Evolutionary conservation across 108 stramenopile genomes (phyloP).

Genomic region (Halocafeteria seosinensis): DNA sequence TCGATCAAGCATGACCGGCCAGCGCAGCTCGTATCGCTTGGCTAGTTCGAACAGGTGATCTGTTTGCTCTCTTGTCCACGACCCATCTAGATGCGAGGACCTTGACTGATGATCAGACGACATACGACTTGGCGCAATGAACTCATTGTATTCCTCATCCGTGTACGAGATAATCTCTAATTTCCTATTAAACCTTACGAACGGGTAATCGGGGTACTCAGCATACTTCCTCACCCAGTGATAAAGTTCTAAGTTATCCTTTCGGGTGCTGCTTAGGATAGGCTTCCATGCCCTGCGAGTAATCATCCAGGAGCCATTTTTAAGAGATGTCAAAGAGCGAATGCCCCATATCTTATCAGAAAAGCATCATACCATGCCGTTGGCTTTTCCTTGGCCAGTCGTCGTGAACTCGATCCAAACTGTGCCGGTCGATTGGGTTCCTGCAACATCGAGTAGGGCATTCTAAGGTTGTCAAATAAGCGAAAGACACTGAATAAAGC

Average conservation of each 20-base stretch:
- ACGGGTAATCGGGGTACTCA: slow-evolving; percentile 79
- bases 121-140: slow-evolving; percentile 7
- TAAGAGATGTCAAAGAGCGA: no score
- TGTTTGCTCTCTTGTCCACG: slow-evolving; percentile 71
- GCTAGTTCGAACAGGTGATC: slow-evolving; percentile 61
- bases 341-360: no score
- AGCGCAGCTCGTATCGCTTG: slow-evolving; percentile 61
- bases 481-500: no score
- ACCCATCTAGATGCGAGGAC: not conserved
- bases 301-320: no score
- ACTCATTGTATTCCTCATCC: slow-evolving; percentile 50
- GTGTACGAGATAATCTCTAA: slow-evolving; percentile 55
- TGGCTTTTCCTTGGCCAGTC: no score
- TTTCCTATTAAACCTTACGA: slow-evolving; percentile 65
- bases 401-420: no score
- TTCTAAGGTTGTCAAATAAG: no score
- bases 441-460: no score
- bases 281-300: not conserved
- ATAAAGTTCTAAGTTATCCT: not conserved
- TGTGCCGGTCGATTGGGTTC: no score
- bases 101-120: not conserved
- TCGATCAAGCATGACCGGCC: slow-evolving; percentile 46
- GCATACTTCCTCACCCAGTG: slow-evolving; percentile 1
- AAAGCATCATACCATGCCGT: no score
- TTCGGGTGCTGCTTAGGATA: slow-evolving; percentile 1